A percentile compares a stretch with the other conserved stretches of the same genome.
phyloP scores from a whole-genome alignment of 441 rosid genomes.

The Populus hybrid region DNA sequence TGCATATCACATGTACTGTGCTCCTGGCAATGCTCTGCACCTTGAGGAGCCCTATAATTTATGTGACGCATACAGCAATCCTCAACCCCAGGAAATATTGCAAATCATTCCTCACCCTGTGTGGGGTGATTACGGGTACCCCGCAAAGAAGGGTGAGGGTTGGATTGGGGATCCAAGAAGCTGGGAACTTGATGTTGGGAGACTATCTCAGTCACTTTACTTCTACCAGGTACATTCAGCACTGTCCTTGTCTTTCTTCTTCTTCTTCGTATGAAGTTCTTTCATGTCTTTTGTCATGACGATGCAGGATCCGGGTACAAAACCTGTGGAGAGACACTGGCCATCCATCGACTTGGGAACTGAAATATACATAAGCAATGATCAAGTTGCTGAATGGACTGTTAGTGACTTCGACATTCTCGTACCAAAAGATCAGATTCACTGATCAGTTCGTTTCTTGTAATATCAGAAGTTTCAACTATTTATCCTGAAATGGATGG shows the following conservation, averaged over 20 bases:
- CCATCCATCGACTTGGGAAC: conserved; percentile 61
- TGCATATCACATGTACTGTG: conserved; percentile 11
- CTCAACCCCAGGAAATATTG: conserved; percentile 69
- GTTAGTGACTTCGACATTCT: conserved; percentile 51
- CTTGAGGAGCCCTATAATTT: conserved; percentile 44
- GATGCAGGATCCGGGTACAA: conserved; percentile 55
- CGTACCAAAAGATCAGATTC: neutral
- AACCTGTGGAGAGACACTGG: conserved; percentile 56
- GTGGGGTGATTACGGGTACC: conserved; percentile 29
- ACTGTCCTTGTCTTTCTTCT: too few relatives aligned
- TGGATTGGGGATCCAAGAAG: conserved; percentile 69
- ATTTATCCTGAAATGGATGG: neutral
- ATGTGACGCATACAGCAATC: conserved; percentile 74
- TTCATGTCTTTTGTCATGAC: neutral
- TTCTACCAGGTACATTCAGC: conserved; percentile 49
- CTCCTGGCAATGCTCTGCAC: conserved; percentile 11
- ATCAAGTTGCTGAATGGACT: conserved; percentile 64
- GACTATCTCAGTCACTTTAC: conserved; percentile 52
- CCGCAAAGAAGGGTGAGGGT: conserved; percentile 54
- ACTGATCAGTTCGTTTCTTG: neutral
- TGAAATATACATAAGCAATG: conserved; percentile 51
- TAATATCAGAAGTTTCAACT: too few relatives aligned
- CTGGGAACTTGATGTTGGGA: conserved; percentile 72
- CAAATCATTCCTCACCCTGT: conserved; percentile 67
- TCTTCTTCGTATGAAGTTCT: neutral